phyloP scores from a whole-genome alignment of 2,329 filamentous ascomycete genomes.

The Penicillium sp. region DNA sequence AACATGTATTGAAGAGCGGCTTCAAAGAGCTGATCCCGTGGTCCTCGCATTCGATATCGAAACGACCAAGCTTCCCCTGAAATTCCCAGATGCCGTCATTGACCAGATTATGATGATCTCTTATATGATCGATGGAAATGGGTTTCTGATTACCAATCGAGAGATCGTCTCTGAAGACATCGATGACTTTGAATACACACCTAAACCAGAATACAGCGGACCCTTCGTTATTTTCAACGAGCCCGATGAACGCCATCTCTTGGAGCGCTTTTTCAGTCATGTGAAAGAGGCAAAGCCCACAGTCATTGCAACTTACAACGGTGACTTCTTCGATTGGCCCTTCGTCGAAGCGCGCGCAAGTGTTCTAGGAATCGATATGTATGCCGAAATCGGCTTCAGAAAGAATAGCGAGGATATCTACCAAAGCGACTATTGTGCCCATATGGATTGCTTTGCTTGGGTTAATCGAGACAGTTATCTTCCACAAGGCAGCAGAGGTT shows the following conservation, averaged over 20 bases:
- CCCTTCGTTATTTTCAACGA: slow-evolving; percentile 99
- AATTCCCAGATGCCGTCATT: slow-evolving; percentile 90
- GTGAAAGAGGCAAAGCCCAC: slow-evolving; percentile 93
- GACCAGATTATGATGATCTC: slow-evolving; percentile 99
- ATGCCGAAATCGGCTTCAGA: slow-evolving; percentile 93
- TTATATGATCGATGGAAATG: slow-evolving; percentile 99
- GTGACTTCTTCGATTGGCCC: slow-evolving; percentile 99
- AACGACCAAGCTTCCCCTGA: slow-evolving; percentile 89
- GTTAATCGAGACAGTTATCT: slow-evolving; percentile 98
- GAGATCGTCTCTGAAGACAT: slow-evolving; percentile 98
- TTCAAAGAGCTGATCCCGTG: slow-evolving; percentile 91
- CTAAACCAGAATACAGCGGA: slow-evolving; percentile 90
- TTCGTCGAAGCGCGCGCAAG: slow-evolving; percentile 93
- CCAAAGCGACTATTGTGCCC: slow-evolving; percentile 90
- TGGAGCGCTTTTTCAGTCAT: slow-evolving; percentile 92
- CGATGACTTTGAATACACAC: slow-evolving; percentile 95
- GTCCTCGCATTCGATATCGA: slow-evolving; percentile 99
- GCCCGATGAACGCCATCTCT: slow-evolving; percentile 78
- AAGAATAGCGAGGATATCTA: slow-evolving; percentile 96
- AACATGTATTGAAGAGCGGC: slow-evolving; percentile 76
- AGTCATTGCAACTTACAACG: slow-evolving; percentile 99
- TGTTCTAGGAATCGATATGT: slow-evolving; percentile 97
- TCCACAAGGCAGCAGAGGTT: slow-evolving; percentile 90
- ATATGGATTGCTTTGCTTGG: slow-evolving; percentile 99
- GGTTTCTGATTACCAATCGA: slow-evolving; percentile 95